Conservation (phyloP, 495 filamentous ascomycete species). For the Lichina pygmaea region DNA sequence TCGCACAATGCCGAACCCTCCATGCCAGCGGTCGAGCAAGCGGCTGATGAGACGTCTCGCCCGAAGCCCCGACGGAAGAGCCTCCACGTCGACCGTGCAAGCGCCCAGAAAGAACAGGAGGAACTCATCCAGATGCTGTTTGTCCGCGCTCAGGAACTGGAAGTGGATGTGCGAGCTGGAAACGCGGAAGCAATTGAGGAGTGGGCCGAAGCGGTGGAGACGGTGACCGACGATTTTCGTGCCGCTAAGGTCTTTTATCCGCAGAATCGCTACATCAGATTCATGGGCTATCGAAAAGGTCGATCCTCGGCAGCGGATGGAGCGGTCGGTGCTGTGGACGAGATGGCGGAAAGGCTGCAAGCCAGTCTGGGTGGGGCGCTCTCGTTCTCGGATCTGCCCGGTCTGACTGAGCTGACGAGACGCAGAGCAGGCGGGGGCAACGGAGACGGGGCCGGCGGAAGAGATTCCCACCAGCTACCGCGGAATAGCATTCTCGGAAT, state of each 20-base stretch:
- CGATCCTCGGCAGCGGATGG: constrained; percentile 16
- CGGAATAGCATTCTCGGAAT: constrained; percentile 50
- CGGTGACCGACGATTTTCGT: constrained; percentile 56
- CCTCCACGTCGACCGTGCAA: neutral
- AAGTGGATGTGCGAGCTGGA: constrained; percentile 21
- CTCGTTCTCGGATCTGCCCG: constrained; percentile 5
- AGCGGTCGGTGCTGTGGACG: constrained; percentile 27
- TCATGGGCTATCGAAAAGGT: constrained; percentile 32
- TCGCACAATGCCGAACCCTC: neutral
- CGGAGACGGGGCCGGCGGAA: constrained; percentile 10
- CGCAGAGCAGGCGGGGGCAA: constrained; percentile 5
- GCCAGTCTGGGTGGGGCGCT: constrained; percentile 21
- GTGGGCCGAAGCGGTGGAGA: constrained; percentile 51
- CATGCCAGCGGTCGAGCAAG: neutral
- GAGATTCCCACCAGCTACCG: constrained; percentile 37
- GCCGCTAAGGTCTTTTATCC: constrained; percentile 54
- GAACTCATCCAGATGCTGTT: constrained; percentile 32
- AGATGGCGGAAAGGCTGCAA: constrained; percentile 35
- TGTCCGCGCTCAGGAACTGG: constrained; percentile 22
- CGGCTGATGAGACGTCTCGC: neutral
- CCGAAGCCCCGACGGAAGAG: neutral
- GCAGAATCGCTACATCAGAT: constrained; percentile 37
- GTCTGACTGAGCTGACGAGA: constrained; percentile 6
- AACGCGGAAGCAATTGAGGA: constrained; percentile 23
- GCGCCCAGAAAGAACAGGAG: constrained; percentile 5